phyloP scores from a whole-genome alignment of 352 stramenopile genomes.

The Phytophthora parvispora region DNA sequence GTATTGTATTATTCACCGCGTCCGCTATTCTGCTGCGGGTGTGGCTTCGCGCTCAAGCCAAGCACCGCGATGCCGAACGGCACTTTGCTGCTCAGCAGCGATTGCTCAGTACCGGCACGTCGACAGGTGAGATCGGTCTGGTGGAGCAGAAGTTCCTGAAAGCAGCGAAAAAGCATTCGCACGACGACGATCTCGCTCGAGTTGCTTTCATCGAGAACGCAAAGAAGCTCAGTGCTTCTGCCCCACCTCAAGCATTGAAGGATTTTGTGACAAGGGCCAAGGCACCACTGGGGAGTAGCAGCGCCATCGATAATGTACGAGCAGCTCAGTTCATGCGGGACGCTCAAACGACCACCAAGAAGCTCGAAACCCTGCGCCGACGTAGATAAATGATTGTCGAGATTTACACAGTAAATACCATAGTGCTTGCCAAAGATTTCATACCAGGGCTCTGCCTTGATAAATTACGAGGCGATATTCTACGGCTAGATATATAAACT shows the following conservation, averaged over 20 bases:
- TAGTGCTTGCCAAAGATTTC: too few species aligned
- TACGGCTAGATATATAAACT: too few species aligned
- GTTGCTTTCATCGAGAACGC: constrained; percentile 19
- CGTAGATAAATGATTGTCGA: constrained; percentile 3
- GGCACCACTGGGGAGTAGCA: neutral
- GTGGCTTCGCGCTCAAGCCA: constrained; percentile 14
- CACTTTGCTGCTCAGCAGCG: constrained; percentile 22
- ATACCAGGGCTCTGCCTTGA: too few species aligned
- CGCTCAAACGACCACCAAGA: constrained; percentile 10
- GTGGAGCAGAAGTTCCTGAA: constrained; percentile 27
- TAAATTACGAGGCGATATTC: too few species aligned
- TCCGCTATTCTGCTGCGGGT: constrained; percentile 29
- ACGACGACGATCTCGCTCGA: constrained; percentile 5
- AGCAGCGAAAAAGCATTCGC: constrained; percentile 5
- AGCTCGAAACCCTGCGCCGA: constrained; percentile 16
- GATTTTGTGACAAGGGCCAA: constrained; percentile 12
- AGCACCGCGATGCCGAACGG: constrained; percentile 16
- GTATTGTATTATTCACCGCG: constrained; percentile 35
- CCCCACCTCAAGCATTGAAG: constrained; percentile 8
- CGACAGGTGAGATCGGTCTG: neutral
- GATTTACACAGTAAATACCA: too few species aligned
- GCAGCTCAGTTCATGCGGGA: constrained; percentile 18
- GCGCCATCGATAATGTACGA: neutral
- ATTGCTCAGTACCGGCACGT: constrained; percentile 5
- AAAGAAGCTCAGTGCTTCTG: neutral